A percentile compares a stretch with the other conserved stretches of the same genome.
Evolutionary conservation across 805 yeast species (phyloP).

Genomic region (Yarrowia sp.): DNA sequence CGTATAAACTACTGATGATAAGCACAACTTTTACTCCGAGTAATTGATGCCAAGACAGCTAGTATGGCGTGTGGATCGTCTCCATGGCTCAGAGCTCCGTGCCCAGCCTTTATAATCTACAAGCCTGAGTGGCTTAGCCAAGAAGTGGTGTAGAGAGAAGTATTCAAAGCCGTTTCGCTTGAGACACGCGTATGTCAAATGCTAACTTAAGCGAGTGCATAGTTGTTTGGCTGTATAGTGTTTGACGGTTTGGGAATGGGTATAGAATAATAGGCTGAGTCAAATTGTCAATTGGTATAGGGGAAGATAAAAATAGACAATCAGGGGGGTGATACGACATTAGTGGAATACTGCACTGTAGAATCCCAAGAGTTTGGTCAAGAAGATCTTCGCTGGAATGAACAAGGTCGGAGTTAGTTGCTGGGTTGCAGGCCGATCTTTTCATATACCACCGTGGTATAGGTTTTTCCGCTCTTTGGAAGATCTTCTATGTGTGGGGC

Average conservation of each 20-base stretch:
- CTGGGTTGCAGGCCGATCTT: background rate
- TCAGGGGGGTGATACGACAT: background rate
- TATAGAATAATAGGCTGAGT: background rate
- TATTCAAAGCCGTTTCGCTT: constrained; percentile 5
- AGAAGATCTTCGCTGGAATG: too few relatives aligned
- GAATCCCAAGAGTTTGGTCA: too few relatives aligned
- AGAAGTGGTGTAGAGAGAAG: too few relatives aligned
- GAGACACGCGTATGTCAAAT: background rate
- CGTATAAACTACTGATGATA: too few relatives aligned
- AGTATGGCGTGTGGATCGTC: background rate
- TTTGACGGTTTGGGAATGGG: too few relatives aligned
- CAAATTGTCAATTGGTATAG: too few relatives aligned
- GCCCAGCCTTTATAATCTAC: background rate
- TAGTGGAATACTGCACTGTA: too few relatives aligned
- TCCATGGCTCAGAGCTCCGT: background rate
- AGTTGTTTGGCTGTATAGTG: too few relatives aligned
- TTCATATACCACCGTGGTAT: background rate
- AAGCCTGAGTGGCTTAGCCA: too few relatives aligned
- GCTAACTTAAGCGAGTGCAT: background rate
- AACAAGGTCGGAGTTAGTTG: background rate
- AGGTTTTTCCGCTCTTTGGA: background rate
- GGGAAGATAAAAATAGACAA: background rate
- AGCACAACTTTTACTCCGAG: background rate
- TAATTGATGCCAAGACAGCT: background rate
- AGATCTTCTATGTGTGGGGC: background rate